phyloP scores from a whole-genome alignment of 176 grass and related monocot species.

The maize (Zea mays) region Zm-B73-REFERENCE-NAM-5.0 NC_050103.1:179239001-179239500 shows the following conservation, averaged over 20 bases:
- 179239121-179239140: no score
- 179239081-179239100: conserved; percentile 90
- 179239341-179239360: conserved; percentile 74
- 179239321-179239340: conserved; percentile 86
- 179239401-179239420: background rate
- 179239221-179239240: background rate
- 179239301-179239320: conserved; percentile 84
- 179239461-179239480: background rate
- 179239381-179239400: conserved; percentile 8
- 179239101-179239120: conserved; percentile 65
- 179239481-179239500: background rate
- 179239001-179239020: conserved; percentile 80
- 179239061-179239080: conserved; percentile 73
- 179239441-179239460: background rate
- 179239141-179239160: background rate
- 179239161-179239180: background rate
- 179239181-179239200: conserved; percentile 1
- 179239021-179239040: conserved; percentile 90
- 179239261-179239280: conserved; percentile 95
- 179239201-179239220: background rate
- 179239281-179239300: conserved; percentile 83
- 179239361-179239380: background rate
- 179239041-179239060: conserved; percentile 88
- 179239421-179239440: background rate
- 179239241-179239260: conserved; percentile 55